Base-by-base conservation (phyloP, 805 yeast genomes). In the Lipomyces spencermartinsiae region DNA sequence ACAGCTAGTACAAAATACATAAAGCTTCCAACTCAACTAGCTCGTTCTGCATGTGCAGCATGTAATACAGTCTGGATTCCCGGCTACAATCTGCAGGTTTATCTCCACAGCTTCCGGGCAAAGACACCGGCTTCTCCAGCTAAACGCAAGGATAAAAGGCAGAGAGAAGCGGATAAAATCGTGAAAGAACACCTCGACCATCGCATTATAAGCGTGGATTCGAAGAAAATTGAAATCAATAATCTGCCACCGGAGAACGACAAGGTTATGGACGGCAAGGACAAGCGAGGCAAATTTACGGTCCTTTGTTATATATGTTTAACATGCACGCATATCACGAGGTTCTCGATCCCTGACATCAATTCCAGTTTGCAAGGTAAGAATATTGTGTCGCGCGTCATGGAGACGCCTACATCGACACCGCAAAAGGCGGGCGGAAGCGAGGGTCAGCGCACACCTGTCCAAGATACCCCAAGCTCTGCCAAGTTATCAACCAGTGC, bases 61-160 rank as follows among this genome's bases (percentile, higher is more conserved):
- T 69, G 72, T 37, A 6, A 57, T 37, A 35, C 67, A 16, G 66
- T 69, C 14, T 69, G 71, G 71, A 62, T 69, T 49, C 71, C 72
- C 37, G 72, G 71, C 19, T 49, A 46, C 34, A 69, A 64, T 53
- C 37, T 69, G 22, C 14, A n/a, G 8, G 69, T 69, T 14, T 10
- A 39, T n/a, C n/a, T 67, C n/a, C 25, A 16, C 4, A 53, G 14
- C 16, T 43, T 22, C 37, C n/a, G 7, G 12, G n/a, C 25, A 16
- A n/a, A n/a, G 31, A 59, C 34, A 34, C 46, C 53, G 7, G 59
- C 14, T 33, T 34, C 14, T 31, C 34, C 34, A 10, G 56, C 10
- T 5, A 63, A 49, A 14, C 49, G 63, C 34, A 49, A 37, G 35
- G 67, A 64, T 31, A 64, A 55, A 33, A 19, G 62, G 34, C 65